Conservation (phyloP, 768 basidiomycete genomes). For the Collybiopsis luxurians region DNA sequence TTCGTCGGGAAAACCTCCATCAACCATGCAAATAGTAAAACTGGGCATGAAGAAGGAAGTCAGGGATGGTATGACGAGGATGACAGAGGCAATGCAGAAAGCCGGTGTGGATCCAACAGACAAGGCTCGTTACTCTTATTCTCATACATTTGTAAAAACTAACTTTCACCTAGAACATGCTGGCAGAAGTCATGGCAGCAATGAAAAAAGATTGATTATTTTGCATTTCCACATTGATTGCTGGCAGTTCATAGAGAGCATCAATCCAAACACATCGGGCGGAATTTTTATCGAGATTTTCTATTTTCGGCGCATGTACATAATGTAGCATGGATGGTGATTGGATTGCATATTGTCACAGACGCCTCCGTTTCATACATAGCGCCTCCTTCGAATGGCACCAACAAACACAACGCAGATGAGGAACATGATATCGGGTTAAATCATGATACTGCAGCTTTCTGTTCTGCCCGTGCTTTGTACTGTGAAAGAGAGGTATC, state of each 20-base stretch:
- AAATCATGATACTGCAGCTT: slow-evolving; percentile 38
- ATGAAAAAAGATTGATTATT: slow-evolving; percentile 1
- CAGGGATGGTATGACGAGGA: slow-evolving; percentile 39
- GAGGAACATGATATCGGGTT: background rate
- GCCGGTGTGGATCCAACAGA: slow-evolving; percentile 51
- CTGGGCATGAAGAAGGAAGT: slow-evolving; percentile 54
- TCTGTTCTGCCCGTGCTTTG: slow-evolving; percentile 64
- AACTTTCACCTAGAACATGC: background rate
- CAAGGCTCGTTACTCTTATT: background rate
- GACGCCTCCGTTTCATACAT: background rate
- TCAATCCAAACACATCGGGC: no score
- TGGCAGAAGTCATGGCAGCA: slow-evolving; percentile 6
- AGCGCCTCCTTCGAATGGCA: background rate
- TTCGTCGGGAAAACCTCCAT: slow-evolving; percentile 39
- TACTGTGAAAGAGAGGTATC: slow-evolving; percentile 37
- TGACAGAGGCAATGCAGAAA: slow-evolving; percentile 50
- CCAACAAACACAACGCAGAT: no score
- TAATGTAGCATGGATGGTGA: background rate
- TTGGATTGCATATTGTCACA: slow-evolving; percentile 13
- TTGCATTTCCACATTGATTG: background rate
- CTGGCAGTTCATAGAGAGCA: no score
- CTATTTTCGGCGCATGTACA: background rate
- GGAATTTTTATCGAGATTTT: background rate
- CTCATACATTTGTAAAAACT: background rate
- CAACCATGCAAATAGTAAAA: slow-evolving; percentile 51